Conservation (phyloP, 768 basidiomycete genomes). For the Leccinum olivaceopallidum region DNA sequence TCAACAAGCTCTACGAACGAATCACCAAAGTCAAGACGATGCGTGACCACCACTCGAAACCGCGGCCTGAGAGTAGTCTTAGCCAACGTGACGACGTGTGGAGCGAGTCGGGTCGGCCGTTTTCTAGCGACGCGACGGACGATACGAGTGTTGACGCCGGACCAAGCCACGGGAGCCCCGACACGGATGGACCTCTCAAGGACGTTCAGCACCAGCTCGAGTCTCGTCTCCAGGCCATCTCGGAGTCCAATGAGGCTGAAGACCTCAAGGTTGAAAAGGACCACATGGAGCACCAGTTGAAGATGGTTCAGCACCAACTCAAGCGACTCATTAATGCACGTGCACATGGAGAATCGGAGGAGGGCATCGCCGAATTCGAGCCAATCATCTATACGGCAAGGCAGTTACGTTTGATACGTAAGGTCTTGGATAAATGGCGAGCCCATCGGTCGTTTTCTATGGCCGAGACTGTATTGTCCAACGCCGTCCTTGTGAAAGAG, state of each 20-base stretch:
- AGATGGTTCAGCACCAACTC: conserved; percentile 79
- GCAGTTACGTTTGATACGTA: conserved; percentile 80
- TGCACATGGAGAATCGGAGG: conserved; percentile 73
- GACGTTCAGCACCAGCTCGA: conserved; percentile 79
- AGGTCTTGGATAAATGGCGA: conserved; percentile 85
- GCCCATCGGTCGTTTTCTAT: conserved; percentile 84
- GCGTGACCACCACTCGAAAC: conserved; percentile 76
- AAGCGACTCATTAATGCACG: conserved; percentile 75
- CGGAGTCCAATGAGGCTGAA: conserved; percentile 75
- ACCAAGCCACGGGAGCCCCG: conserved; percentile 60
- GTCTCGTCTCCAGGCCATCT: conserved; percentile 57
- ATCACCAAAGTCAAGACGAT: conserved; percentile 90
- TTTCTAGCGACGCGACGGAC: conserved; percentile 81
- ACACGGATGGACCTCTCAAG: conserved; percentile 62
- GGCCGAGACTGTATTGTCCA: conserved; percentile 85
- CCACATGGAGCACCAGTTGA: conserved; percentile 89
- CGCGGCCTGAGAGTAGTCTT: conserved; percentile 88
- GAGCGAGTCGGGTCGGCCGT: conserved; percentile 84
- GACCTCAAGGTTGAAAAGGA: conserved; percentile 89
- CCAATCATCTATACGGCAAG: conserved; percentile 80
- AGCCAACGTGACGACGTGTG: conserved; percentile 86
- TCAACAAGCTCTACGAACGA: conserved; percentile 92
- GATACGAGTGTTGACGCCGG: conserved; percentile 82
- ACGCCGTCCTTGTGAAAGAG: conserved; percentile 87
- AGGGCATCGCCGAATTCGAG: conserved; percentile 65